Base-by-base conservation (phyloP, 768 basidiomycete species). In the Leccinum sublutescens region DNA sequence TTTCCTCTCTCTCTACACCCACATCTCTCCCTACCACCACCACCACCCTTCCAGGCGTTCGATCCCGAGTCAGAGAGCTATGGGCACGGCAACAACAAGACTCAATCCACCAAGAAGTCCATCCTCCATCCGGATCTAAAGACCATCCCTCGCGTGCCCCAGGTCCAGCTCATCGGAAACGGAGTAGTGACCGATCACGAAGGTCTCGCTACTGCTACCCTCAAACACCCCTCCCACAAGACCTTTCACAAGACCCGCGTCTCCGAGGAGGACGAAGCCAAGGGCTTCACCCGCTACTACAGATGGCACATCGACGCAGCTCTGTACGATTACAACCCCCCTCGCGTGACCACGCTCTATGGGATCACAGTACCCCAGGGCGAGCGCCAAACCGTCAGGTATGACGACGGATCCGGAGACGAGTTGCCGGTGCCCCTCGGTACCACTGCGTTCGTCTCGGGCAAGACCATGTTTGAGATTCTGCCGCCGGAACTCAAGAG, bases 291-390 rank as follows among this genome's bases (percentile, higher is more conserved):
- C n/a, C 82, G 93, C 40, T 95, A 89, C 80, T 94, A 93, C 73
- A 80, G 93, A 52, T 94, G 93, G 92, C 91, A 95, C 72, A 94
- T 95, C 72, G 93, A 95, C 64, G 93, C 94, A 1, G 91, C 91
- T 2, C 74, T 93, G 38, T 91, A 90, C 69, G 84, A 87, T 56
- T 78, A 88, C 12, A 83, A 84, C 25, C 90, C 90, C 17, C 93
- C 93, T 4, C 87, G 81, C 62, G 93, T 91, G 45, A 95, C 94
- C 5, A 91, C 92, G 1, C 82, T 95, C 21, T 93, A 93, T 64
- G 91, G 86, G 1, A 79, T 95, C 62, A 77, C 66, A 3, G 87
- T 95, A 0, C 94, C 93, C 3, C 61, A 78, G 23, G 93, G 91
- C 2, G 67, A 76, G 11, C 67, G 61, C 19, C 92, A 96, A 78